Evolutionary conservation across 345 rosid species (phyloP), one percentile per base, ranked within the genome.

Genomic region (Passiflora organensis): DNA sequence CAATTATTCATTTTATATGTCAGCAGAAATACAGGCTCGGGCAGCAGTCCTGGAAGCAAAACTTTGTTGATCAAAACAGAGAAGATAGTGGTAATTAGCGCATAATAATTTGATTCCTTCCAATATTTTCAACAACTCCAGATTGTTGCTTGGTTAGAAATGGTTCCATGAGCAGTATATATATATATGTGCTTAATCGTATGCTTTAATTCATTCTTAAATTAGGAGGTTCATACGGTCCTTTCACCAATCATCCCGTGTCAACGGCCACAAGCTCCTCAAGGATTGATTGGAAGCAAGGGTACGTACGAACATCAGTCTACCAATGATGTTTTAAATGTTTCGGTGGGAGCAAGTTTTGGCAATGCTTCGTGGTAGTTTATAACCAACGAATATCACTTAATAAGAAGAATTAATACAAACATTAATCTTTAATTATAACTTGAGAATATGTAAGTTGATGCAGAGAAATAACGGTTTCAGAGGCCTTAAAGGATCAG

Each of bases 1-100:
- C 24, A 34, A 43, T 48, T n/a, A 41, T 47, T 32, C 1, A 48
- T 13, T 13, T 42, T 48, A 38, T 32, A 49, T 18, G 48, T 64
- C n/a, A 54, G 69, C 60, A 91, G 98, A 91, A 91, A 72, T 88
- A 88, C 66, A 82, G 96, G 55, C 66, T 88, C 13, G 93, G 98
- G 53, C 89, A 82, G 68, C 95, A 84, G 43, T 59, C 78, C 2
- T 63, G 70, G 45, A 84, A 74, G 67, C 90, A 74, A 44, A 60
- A 43, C 58, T 28, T 51, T 15, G 2, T 54, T 37, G 83, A 79
- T 6, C 83, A 74, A 24, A 72, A 64, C 58, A 70, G 65, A 36
- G 85, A 79, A 28, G 73, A 73, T 46, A 67, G 43, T 63, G 80
- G 91, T n/a, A n/a, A n/a, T 82, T 53, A 63, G 72, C 32, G 15